phyloP scores from a whole-genome alignment of 2,329 filamentous ascomycete species.

The Sclerotinia spermophila region DNA sequence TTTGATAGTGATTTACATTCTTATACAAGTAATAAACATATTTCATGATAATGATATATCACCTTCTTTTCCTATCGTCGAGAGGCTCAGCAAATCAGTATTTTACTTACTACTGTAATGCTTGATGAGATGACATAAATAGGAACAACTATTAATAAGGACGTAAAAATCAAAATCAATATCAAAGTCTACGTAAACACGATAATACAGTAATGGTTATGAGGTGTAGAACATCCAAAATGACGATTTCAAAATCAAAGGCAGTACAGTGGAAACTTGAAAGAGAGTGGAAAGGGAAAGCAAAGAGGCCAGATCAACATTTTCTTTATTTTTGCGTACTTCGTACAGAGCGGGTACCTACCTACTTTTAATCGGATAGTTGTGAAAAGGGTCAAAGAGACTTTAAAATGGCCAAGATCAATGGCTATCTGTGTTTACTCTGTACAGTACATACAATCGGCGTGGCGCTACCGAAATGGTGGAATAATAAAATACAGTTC shows the following conservation, averaged over 20 bases:
- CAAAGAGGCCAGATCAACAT: constrained; percentile 9
- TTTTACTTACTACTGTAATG: too few species aligned
- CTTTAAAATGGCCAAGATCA: background rate
- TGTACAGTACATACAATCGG: background rate
- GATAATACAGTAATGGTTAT: too few species aligned
- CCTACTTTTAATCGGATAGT: background rate
- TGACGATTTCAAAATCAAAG: background rate
- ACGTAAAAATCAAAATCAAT: background rate
- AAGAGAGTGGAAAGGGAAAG: too few species aligned
- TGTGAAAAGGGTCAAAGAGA: background rate
- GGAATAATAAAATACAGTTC: background rate
- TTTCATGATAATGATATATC: too few species aligned
- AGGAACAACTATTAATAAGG: background rate
- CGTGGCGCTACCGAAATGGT: background rate
- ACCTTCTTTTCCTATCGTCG: background rate
- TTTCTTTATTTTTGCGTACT: background rate
- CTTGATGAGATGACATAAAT: too few species aligned
- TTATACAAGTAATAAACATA: background rate
- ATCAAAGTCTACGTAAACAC: too few species aligned
- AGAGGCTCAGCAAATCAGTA: background rate
- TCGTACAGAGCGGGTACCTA: background rate
- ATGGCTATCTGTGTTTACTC: background rate
- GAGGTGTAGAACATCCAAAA: too few species aligned
- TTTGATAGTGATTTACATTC: background rate
- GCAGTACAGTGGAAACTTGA: too few species aligned